A percentile compares a stretch with the other conserved stretches of the same genome.
Evolutionary conservation across 148 eudicot genomes (phyloP).

Genomic region (Persicaria tinctoria): DNA sequence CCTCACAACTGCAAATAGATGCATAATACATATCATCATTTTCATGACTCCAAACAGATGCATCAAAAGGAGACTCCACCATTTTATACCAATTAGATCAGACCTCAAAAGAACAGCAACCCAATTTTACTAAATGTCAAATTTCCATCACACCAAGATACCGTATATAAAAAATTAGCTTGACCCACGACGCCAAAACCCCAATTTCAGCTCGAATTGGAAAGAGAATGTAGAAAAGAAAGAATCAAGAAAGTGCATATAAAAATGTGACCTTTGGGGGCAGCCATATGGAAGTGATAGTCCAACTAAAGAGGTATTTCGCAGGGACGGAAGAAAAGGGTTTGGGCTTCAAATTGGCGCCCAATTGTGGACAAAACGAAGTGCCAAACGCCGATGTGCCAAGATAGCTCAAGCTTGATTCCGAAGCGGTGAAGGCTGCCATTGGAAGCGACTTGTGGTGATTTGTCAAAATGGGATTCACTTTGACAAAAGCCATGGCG

Average conservation of each 20-base stretch:
- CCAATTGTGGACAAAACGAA: constrained; percentile 29
- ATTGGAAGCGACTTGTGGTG: constrained; percentile 8
- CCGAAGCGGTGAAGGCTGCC: constrained; percentile 9
- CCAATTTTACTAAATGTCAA: not conserved
- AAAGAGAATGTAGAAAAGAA: not conserved
- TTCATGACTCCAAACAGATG: not conserved
- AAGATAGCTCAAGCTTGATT: constrained; percentile 17
- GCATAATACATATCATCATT: not conserved
- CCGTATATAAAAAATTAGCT: not conserved
- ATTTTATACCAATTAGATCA: not conserved
- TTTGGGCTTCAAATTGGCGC: constrained; percentile 29
- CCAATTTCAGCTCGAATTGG: not conserved
- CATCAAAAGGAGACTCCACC: not conserved
- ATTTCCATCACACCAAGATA: not conserved
- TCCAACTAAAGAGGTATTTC: constrained; percentile 36
- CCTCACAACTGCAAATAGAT: no score
- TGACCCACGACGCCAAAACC: not conserved
- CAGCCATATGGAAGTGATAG: constrained; percentile 28
- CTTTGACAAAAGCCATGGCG: constrained; percentile 15
- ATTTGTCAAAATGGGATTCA: constrained; percentile 13
- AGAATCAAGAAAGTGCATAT: not conserved
- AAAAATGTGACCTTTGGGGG: constrained; percentile 21
- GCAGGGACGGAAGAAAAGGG: constrained; percentile 41
- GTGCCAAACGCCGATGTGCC: constrained; percentile 34
- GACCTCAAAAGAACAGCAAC: not conserved